Evolutionary conservation across 495 filamentous ascomycete genomes (phyloP).

Genomic region (Podospora comata): DNA sequence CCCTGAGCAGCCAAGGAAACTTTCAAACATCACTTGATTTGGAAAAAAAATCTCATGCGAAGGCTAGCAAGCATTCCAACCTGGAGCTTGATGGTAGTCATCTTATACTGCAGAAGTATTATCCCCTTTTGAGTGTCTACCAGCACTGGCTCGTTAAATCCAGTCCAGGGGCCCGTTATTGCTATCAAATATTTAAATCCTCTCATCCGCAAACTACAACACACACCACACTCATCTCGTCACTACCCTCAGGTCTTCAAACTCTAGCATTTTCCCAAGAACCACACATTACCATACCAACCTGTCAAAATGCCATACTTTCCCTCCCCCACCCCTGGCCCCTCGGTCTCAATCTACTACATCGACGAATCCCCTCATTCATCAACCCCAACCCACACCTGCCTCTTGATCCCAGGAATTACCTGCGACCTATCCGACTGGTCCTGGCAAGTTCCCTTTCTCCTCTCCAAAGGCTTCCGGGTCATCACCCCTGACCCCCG

Average conservation of each 20-base stretch:
- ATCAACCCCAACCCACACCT: slow-evolving; percentile 45
- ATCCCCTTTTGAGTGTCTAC: too few species aligned
- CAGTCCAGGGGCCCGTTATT: too few species aligned
- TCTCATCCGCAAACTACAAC: too few species aligned
- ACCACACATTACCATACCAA: too few species aligned
- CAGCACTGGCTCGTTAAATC: too few species aligned
- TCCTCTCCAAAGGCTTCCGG: slow-evolving; percentile 59
- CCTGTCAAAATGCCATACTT: slow-evolving; percentile 13
- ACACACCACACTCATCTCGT: too few species aligned
- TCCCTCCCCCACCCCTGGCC: slow-evolving; percentile 1
- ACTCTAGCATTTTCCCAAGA: too few species aligned
- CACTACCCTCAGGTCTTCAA: too few species aligned
- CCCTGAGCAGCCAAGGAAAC: not conserved
- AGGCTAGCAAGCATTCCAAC: not conserved
- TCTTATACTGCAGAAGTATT: too few species aligned
- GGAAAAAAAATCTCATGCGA: not conserved
- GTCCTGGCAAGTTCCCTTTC: slow-evolving; percentile 72
- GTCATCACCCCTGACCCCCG: slow-evolving; percentile 43
- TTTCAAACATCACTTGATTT: not conserved
- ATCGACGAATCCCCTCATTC: slow-evolving; percentile 13
- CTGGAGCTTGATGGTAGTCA: not conserved
- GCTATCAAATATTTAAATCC: too few species aligned
- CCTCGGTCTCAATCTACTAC: slow-evolving; percentile 13
- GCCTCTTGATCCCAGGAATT: slow-evolving; percentile 56
- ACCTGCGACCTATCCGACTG: slow-evolving; percentile 66